Conservation (phyloP, 2,329 filamentous ascomycete genomes). For the Phyllosticta citriasiana region DNA sequence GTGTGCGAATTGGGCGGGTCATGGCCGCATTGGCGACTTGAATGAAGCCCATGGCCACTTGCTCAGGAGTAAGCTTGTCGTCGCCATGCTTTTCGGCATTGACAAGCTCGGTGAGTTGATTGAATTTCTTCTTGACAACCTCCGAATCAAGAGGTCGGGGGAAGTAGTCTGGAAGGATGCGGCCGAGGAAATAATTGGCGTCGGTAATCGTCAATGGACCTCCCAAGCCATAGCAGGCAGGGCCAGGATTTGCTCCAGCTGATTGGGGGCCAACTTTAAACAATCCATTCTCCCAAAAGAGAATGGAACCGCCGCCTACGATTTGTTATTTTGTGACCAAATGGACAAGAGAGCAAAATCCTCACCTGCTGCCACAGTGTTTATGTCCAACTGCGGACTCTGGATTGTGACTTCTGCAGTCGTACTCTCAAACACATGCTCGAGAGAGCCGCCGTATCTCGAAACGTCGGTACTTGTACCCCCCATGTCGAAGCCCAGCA, state of each 20-base stretch:
- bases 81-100: constrained; percentile 38
- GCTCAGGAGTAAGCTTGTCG: constrained; percentile 20
- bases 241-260: constrained; percentile 78
- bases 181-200: constrained; percentile 64
- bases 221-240: constrained; percentile 82
- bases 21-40: constrained; percentile 24
- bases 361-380: constrained; percentile 45
- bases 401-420: constrained; percentile 89
- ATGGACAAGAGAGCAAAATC: not conserved
- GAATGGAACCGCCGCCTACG: constrained; percentile 68
- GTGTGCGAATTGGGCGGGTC: constrained; percentile 20
- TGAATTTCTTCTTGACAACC: constrained; percentile 40
- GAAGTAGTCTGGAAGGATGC: constrained; percentile 33
- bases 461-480: constrained; percentile 90
- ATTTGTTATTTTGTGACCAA: not conserved
- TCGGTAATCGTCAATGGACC: constrained; percentile 89
- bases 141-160: constrained; percentile 33
- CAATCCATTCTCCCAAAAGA: constrained; percentile 82
- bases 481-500: constrained; percentile 89
- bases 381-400: constrained; percentile 85
- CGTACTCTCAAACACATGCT: constrained; percentile 90
- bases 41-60: constrained; percentile 20
- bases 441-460: constrained; percentile 72
- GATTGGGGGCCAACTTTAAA: constrained; percentile 88
- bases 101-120: constrained; percentile 33